phyloP scores from a whole-genome alignment of 768 basidiomycete genomes.

The Rossbeevera mucosa region DNA sequence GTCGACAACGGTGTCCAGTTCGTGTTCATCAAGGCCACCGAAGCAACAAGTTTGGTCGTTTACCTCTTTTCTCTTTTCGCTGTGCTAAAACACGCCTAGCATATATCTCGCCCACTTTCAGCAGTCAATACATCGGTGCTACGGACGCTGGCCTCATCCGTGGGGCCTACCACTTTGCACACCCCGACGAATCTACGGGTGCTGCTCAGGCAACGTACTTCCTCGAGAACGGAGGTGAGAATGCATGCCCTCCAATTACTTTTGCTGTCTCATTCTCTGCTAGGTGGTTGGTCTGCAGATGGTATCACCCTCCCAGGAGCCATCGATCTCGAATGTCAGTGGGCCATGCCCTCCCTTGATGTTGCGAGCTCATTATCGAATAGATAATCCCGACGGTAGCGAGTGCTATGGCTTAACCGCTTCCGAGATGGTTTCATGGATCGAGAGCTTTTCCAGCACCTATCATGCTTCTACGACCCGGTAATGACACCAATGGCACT shows the following conservation, averaged over 20 bases:
- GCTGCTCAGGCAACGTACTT: slow-evolving; percentile 59
- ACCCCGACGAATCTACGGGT: slow-evolving; percentile 48
- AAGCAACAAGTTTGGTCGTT: slow-evolving; percentile 44
- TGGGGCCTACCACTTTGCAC: slow-evolving; percentile 60
- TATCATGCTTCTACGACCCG: slow-evolving; percentile 46
- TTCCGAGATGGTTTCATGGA: slow-evolving; percentile 59
- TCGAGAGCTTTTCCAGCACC: slow-evolving; percentile 57
- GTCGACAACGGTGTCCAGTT: slow-evolving; percentile 49
- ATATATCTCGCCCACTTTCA: slow-evolving; percentile 32
- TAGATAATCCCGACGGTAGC: slow-evolving; percentile 50
- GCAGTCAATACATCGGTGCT: slow-evolving; percentile 52
- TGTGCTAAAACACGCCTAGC: slow-evolving; percentile 8
- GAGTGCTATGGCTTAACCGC: slow-evolving; percentile 52
- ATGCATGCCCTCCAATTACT: background rate
- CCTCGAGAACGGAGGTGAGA: slow-evolving; percentile 49
- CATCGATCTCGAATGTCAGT: slow-evolving; percentile 56
- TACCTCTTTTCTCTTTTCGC: background rate
- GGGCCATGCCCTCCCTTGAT: slow-evolving; percentile 5
- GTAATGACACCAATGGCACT: slow-evolving; percentile 24
- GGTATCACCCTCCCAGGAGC: slow-evolving; percentile 61
- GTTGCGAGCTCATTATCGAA: background rate
- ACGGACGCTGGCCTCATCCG: slow-evolving; percentile 54
- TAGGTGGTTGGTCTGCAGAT: slow-evolving; percentile 52
- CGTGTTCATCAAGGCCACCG: slow-evolving; percentile 65
- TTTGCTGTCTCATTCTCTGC: background rate